Evolutionary conservation across 208 protist species (phyloP), one percentile per base, ranked within the genome.

Genomic region (Trypanosoma mega): DNA sequence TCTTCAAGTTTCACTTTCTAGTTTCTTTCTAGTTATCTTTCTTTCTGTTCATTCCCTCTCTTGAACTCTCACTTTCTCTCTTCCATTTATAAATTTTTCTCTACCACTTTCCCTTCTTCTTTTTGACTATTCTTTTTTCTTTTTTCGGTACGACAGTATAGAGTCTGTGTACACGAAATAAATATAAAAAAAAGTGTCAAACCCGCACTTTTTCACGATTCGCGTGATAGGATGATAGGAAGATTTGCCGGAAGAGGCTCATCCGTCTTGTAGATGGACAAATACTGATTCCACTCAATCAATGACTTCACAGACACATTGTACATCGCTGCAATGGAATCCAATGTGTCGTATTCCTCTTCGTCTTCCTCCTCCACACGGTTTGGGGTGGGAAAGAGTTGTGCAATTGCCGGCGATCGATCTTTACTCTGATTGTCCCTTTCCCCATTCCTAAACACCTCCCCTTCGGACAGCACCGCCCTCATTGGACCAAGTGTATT

Each of bases 231-330:
- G 21, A 85, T 74, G 58, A 93, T 87, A 26, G 77, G 75, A 36
- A 93, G 53, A 50, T 90, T 80, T 6, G 86, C 60, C 24, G 86
- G 86, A 37, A 93, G 69, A 16, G 86, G 80, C 29, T 90, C 82
- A 43, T 72, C 68, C 3, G 68, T 33, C 6, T 24, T 49, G 67
- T 89, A 93, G 29, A 47, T 62, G 49, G 55, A 63, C 39, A 93
- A 51, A 47, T 81, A 87, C 18, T 80, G 80, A 47, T 93, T 93
- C 70, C 75, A 90, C 50, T 70, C 36, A 16, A 89, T n/a, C 11
- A 93, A 58, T 3, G 69, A 54, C 16, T 73, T 63, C 14, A 88
- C 68, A 3, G 67, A 54, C 18, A 87, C 51, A 11, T 66, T 59
- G 69, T 90, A 87, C 21, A 75, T 50, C 2, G 58, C 44, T 4